A percentile compares a stretch with the other conserved stretches of the same genome.
Conservation (phyloP, 202 grass and related monocot species). For the Setaria viridis region DNA sequence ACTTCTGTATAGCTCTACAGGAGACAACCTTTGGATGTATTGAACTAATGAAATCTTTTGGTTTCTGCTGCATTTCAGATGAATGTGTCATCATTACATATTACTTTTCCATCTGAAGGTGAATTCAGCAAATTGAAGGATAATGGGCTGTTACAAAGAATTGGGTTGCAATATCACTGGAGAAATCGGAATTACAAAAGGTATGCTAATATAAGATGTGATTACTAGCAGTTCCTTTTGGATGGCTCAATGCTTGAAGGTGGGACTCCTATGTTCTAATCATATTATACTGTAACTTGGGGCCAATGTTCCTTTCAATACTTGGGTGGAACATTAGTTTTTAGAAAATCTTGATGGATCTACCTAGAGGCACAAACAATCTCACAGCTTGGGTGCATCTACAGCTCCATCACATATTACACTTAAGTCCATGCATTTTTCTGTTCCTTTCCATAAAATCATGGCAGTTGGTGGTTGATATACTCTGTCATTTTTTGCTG, state of each 20-base stretch:
- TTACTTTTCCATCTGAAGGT: slow-evolving; percentile 93
- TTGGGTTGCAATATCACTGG: slow-evolving; percentile 95
- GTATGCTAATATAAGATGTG: slow-evolving; percentile 51
- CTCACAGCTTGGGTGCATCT: slow-evolving; percentile 12
- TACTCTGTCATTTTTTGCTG: slow-evolving; percentile 1
- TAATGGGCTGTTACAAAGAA: slow-evolving; percentile 77
- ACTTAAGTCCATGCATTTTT: background rate
- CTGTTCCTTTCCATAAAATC: background rate
- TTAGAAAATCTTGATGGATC: slow-evolving; percentile 13
- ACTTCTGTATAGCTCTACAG: background rate
- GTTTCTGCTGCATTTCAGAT: slow-evolving; percentile 65
- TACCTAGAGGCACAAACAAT: slow-evolving; percentile 29
- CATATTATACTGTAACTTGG: slow-evolving; percentile 34
- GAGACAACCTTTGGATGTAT: slow-evolving; percentile 9
- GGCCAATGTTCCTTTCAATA: background rate
- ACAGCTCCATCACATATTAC: slow-evolving; percentile 13
- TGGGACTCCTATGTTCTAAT: background rate
- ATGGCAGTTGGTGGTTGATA: background rate
- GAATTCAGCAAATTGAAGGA: slow-evolving; percentile 86
- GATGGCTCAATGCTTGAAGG: slow-evolving; percentile 23
- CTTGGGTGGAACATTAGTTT: background rate
- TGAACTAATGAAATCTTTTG: slow-evolving; percentile 36
- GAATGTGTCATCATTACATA: slow-evolving; percentile 80
- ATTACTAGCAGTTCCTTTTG: slow-evolving; percentile 31
- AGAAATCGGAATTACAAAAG: slow-evolving; percentile 92